Evolutionary conservation across 352 stramenopile species (phyloP), one percentile per base, ranked within the genome.

Genomic region (Elongisporangium anandrum): DNA sequence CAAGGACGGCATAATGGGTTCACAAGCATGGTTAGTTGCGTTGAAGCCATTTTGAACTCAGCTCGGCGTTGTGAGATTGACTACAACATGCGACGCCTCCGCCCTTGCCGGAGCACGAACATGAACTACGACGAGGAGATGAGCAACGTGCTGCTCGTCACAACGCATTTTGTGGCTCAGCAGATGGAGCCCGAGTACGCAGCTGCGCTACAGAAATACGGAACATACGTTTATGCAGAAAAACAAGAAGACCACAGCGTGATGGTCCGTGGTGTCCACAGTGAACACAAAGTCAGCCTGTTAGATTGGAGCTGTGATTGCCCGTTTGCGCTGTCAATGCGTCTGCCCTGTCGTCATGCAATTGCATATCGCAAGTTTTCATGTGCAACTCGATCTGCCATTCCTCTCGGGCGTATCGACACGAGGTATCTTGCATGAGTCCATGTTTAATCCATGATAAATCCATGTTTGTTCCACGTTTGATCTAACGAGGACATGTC

Each of bases 51-150:
- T 3, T 45, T 71, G n/a, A 55, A 29, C 0, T 59, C 38, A 6
- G 52, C 64, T 12, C 48, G 10, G 0, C 63, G 62, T 0, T 21
- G 52, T 9, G 13, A 47, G 20, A 60, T 47, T 16, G 64, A 61
- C 9, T 59, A 61, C 19, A 26, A 34, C 8, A 50, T 47, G 21
- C 21, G 21, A 2, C 6, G 19, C 10, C 19, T 8, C 16, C 52
- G 62, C 16, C 53, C 61, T 1, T 53, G 57, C 0, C 1, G 9
- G 2, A 55, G 41, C 8, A n/a, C 56, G 0, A 63, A 69, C 39
- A 6, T 13, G 2, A 62, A 52, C 24, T 77, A 73, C 50, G 58
- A 69, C 13, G 26, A 50, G 1, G 69, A 73, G 29, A 65, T 73
- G 52, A 34, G 13, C 0, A 7, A 53, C 1, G 57, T 75, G 0